A percentile compares a stretch with the other conserved stretches of the same genome.
These are phyloP conservation scores for Arthromyces matolae DNA, from an alignment of 768 basidiomycete genomes.

Conservation along the genomic window DNA sequence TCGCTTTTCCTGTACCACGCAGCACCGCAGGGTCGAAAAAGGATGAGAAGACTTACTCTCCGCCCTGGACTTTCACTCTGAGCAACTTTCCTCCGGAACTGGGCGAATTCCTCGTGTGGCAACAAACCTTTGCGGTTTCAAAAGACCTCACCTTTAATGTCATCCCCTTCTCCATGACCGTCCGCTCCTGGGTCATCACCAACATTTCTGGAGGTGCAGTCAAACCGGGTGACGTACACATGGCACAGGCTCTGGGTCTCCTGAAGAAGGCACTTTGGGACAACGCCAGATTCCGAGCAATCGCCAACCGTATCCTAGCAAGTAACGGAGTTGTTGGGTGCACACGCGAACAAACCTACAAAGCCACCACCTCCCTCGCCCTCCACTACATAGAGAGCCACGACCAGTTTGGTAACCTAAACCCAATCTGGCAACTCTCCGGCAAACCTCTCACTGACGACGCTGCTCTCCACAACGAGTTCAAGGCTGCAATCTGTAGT, in stretches of 20 bases:
- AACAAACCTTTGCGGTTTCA: conserved; percentile 5
- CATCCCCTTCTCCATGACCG: not conserved
- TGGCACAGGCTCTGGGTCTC: not conserved
- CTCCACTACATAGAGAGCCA: conserved; percentile 3
- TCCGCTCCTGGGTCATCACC: conserved; percentile 5
- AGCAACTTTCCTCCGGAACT: no score
- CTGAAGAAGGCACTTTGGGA: conserved; percentile 6
- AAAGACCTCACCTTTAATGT: not conserved
- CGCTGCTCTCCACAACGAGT: not conserved
- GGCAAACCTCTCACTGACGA: not conserved
- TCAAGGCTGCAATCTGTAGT: no score
- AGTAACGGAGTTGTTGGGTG: not conserved
- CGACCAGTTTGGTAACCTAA: not conserved
- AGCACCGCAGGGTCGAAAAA: no score
- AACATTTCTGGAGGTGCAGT: conserved; percentile 9
- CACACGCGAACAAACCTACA: not conserved
- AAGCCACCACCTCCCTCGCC: not conserved
- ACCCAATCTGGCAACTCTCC: no score
- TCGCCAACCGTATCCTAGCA: not conserved
- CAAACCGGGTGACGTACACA: not conserved
- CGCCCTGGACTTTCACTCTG: no score
- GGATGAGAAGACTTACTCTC: no score
- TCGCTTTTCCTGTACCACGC: no score
- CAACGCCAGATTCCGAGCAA: not conserved
- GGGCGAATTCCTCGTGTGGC: conserved; percentile 6